Evolutionary conservation across 1,139 yeast species (phyloP).

Genomic region (Sugiyamaella japonica): DNA sequence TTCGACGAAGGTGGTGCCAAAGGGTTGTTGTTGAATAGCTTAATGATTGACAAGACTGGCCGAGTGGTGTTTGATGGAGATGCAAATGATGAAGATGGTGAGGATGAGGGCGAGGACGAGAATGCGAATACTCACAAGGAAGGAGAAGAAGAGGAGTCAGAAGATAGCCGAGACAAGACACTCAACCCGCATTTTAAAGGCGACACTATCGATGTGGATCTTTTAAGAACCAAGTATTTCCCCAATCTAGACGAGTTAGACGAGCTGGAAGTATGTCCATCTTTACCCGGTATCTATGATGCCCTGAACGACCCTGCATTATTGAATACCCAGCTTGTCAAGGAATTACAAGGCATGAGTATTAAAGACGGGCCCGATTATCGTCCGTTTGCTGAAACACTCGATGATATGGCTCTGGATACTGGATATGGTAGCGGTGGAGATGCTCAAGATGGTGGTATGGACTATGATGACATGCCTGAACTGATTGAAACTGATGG

Average conservation of each 20-base stretch:
- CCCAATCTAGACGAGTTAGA: constrained; percentile 40
- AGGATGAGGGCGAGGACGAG: constrained; percentile 30
- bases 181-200: constrained; percentile 22
- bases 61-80: constrained; percentile 61
- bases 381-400: constrained; percentile 11
- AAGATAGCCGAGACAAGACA: constrained; percentile 23
- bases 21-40: constrained; percentile 71
- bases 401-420: constrained; percentile 8
- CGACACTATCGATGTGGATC: constrained; percentile 25
- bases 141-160: constrained; percentile 21
- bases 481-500: constrained; percentile 34
- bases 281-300: constrained; percentile 55
- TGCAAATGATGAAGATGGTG: constrained; percentile 32
- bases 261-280: constrained; percentile 57
- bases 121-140: constrained; percentile 15
- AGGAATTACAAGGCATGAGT: constrained; percentile 29
- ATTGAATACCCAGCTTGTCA: constrained; percentile 26
- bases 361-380: constrained; percentile 14
- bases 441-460: constrained; percentile 19
- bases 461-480: constrained; percentile 26
- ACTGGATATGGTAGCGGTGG: constrained; percentile 19
- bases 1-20: constrained; percentile 97
- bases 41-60: constrained; percentile 58
- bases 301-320: constrained; percentile 54
- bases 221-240: constrained; percentile 27